phyloP scores from a whole-genome alignment of 768 basidiomycete species.

The Hericium erinaceus region DNA sequence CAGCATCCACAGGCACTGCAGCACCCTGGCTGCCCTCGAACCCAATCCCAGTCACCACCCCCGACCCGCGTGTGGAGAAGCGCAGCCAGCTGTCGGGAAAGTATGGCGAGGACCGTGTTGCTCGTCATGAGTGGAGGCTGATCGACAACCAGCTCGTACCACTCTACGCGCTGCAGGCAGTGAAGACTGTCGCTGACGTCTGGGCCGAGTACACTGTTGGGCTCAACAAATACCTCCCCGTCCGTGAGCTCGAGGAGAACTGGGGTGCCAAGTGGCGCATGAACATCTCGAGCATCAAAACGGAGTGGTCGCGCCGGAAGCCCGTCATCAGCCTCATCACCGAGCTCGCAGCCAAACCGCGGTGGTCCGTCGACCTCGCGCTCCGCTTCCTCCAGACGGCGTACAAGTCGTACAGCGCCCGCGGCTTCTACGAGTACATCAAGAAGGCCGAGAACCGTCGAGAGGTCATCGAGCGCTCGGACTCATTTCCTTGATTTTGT shows the following conservation, averaged over 20 bases:
- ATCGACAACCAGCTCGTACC: neutral
- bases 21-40: neutral
- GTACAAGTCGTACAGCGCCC: too few species aligned
- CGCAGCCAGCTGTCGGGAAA: too few species aligned
- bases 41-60: neutral
- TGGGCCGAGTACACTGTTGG: neutral
- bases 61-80: neutral
- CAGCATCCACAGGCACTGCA: too few species aligned
- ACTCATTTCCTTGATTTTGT: too few species aligned
- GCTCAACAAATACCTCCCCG: neutral
- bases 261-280: neutral
- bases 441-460: too few species aligned
- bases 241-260: neutral
- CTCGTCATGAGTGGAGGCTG: neutral
- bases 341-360: too few species aligned
- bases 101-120: neutral
- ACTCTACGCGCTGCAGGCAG: neutral
- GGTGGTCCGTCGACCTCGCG: too few species aligned
- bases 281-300: neutral
- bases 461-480: too few species aligned
- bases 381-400: too few species aligned
- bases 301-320: neutral
- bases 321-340: too few species aligned
- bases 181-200: neutral
- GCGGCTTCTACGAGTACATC: too few species aligned